Evolutionary conservation across 2,329 filamentous ascomycete genomes (phyloP).

Genomic region (Cryoendolithus antarcticus): DNA sequence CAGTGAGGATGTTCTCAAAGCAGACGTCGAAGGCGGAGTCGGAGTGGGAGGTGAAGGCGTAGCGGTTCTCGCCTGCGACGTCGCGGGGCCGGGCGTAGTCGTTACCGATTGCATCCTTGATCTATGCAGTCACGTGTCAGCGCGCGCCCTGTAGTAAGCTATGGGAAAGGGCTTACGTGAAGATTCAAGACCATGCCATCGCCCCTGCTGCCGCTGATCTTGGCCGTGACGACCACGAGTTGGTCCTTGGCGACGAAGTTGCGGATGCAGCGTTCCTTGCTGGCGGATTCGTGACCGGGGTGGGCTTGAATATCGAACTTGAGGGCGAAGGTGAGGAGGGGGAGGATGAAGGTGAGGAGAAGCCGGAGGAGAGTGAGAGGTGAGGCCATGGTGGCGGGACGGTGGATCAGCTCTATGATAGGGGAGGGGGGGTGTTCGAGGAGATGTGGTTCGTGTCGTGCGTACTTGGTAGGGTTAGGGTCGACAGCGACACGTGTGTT

Average conservation of each 20-base stretch:
- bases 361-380: slow-evolving; percentile 15
- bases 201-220: slow-evolving; percentile 68
- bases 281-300: slow-evolving; percentile 46
- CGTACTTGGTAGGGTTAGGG: too few relatives aligned
- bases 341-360: slow-evolving; percentile 27
- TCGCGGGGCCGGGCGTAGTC: slow-evolving; percentile 89
- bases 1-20: slow-evolving; percentile 36
- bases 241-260: slow-evolving; percentile 92
- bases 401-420: too few relatives aligned
- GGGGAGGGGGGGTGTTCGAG: too few relatives aligned
- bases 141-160: slow-evolving; percentile 15
- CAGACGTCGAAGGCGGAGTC: slow-evolving; percentile 44
- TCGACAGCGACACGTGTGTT: too few relatives aligned
- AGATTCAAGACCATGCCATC: slow-evolving; percentile 93
- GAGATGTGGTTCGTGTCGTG: too few relatives aligned
- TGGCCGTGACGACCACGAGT: slow-evolving; percentile 88
- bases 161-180: slow-evolving; percentile 53
- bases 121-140: slow-evolving; percentile 41
- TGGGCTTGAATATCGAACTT: slow-evolving; percentile 85
- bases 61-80: slow-evolving; percentile 79
- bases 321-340: slow-evolving; percentile 48
- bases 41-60: slow-evolving; percentile 83
- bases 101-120: slow-evolving; percentile 89
- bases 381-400: too few relatives aligned
- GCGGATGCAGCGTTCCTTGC: slow-evolving; percentile 78